phyloP scores from a whole-genome alignment of 129 eudicot genomes.

The Ambrosia trifida region DNA sequence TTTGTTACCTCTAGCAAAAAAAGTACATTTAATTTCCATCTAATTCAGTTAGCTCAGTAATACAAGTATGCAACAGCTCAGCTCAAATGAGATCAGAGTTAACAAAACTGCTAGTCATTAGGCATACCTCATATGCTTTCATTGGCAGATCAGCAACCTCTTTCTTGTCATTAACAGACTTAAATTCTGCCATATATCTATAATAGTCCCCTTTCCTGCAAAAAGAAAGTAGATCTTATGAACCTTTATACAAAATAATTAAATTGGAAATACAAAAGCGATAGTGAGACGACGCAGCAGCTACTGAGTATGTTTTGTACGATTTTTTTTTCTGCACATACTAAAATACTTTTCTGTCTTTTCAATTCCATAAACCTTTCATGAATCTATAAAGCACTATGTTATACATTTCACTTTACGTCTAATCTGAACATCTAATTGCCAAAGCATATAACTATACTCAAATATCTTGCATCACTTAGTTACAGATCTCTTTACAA shows the following conservation, averaged over 20 bases:
- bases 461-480: no score
- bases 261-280: background rate
- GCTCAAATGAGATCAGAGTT: background rate
- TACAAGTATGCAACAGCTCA: background rate
- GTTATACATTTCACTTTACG: background rate
- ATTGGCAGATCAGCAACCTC: slow-evolving; percentile 63
- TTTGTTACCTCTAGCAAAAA: background rate
- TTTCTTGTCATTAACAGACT: slow-evolving; percentile 56
- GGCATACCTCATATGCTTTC: slow-evolving; percentile 65
- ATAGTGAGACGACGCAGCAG: slow-evolving; percentile 1
- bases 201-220: slow-evolving; percentile 73
- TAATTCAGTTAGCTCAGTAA: background rate
- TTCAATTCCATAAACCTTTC: slow-evolving; percentile 5
- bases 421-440: background rate
- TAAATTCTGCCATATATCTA: slow-evolving; percentile 57
- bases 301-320: background rate
- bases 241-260: background rate
- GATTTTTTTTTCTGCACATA: background rate
- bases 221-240: background rate
- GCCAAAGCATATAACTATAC: slow-evolving; percentile 1
- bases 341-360: slow-evolving; percentile 2
- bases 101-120: background rate
- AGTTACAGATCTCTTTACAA: no score
- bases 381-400: slow-evolving; percentile 2
- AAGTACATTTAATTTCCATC: background rate